A percentile compares a stretch with the other conserved stretches of the same genome.
Evolutionary conservation across 2,329 filamentous ascomycete species (phyloP).

Genomic region (Talaromyces sp.): DNA sequence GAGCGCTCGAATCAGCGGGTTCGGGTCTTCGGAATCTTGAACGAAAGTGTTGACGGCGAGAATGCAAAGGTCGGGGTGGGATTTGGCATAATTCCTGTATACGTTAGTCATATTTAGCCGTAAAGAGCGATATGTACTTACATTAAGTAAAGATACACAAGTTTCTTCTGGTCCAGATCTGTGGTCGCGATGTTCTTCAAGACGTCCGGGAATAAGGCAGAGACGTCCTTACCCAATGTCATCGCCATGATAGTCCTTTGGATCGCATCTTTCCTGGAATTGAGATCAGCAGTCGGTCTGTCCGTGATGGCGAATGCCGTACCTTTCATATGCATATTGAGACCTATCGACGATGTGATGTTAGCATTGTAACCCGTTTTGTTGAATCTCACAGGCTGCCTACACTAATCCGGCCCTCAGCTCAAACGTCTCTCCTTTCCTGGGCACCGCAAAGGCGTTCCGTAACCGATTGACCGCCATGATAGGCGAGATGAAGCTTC

Average conservation of each 20-base stretch:
- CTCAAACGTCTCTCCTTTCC: slow-evolving; percentile 98
- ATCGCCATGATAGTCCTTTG: slow-evolving; percentile 99
- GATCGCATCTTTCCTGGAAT: slow-evolving; percentile 82
- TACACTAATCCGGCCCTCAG: slow-evolving; percentile 84
- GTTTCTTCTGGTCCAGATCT: slow-evolving; percentile 98
- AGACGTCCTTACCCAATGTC: slow-evolving; percentile 98
- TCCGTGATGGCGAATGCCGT: slow-evolving; percentile 20
- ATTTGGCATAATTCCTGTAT: slow-evolving; percentile 95
- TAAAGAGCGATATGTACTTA: slow-evolving; percentile 42
- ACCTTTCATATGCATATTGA: slow-evolving; percentile 96
- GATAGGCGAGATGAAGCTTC: slow-evolving; percentile 29
- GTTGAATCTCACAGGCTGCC: slow-evolving; percentile 21
- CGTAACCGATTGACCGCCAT: slow-evolving; percentile 98
- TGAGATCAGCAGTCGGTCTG: slow-evolving; percentile 28
- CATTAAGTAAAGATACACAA: slow-evolving; percentile 98
- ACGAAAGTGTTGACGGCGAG: slow-evolving; percentile 98
- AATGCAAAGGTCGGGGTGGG: slow-evolving; percentile 96
- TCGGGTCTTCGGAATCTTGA: slow-evolving; percentile 97
- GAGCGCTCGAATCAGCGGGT: slow-evolving; percentile 88
- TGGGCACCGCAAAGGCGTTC: slow-evolving; percentile 86
- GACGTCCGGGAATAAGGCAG: slow-evolving; percentile 92
- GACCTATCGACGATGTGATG: slow-evolving; percentile 55
- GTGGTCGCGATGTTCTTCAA: slow-evolving; percentile 96
- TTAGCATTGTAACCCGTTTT: slow-evolving; percentile 30
- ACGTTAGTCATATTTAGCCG: background rate